These are phyloP conservation scores for Silene noctiflora DNA, from an alignment of 179 eudicot species.

Conservation along the genomic window DNA sequence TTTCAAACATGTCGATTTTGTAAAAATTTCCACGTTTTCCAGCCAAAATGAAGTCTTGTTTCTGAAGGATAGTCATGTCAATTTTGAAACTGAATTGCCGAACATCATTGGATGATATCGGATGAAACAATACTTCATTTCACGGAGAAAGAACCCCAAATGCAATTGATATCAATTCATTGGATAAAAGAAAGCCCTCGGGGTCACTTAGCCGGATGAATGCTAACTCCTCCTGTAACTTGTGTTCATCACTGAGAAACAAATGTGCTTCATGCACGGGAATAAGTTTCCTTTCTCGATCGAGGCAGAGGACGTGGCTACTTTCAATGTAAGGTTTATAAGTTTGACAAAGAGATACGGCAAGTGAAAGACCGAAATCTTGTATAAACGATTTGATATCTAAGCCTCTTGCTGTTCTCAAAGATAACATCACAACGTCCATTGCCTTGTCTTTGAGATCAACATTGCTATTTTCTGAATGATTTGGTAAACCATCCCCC, in stretches of 20 bases:
- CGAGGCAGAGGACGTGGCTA: constrained; percentile 70
- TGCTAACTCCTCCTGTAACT: constrained; percentile 32
- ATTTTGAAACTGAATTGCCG: too few species aligned
- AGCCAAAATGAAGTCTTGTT: background rate
- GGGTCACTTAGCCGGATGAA: constrained; percentile 87
- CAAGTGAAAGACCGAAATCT: constrained; percentile 52
- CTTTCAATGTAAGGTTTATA: constrained; percentile 63
- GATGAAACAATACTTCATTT: constrained; percentile 12
- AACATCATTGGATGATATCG: background rate
- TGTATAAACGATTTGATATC: constrained; percentile 54
- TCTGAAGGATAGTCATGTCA: background rate
- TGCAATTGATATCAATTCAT: constrained; percentile 81
- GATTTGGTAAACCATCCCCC: constrained; percentile 42
- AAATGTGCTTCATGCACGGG: constrained; percentile 37
- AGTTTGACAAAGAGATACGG: constrained; percentile 47
- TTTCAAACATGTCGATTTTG: background rate
- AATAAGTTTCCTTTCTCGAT: constrained; percentile 49
- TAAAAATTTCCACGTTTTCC: background rate
- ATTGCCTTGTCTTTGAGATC: constrained; percentile 61
- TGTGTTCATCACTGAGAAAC: constrained; percentile 33
- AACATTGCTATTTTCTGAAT: constrained; percentile 16
- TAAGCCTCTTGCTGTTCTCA: constrained; percentile 77
- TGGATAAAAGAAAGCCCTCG: constrained; percentile 86
- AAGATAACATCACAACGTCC: constrained; percentile 83
- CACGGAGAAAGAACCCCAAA: constrained; percentile 61